Base-by-base conservation (phyloP, 1,139 yeast species). In the Lodderomyces beijingensis region DNA sequence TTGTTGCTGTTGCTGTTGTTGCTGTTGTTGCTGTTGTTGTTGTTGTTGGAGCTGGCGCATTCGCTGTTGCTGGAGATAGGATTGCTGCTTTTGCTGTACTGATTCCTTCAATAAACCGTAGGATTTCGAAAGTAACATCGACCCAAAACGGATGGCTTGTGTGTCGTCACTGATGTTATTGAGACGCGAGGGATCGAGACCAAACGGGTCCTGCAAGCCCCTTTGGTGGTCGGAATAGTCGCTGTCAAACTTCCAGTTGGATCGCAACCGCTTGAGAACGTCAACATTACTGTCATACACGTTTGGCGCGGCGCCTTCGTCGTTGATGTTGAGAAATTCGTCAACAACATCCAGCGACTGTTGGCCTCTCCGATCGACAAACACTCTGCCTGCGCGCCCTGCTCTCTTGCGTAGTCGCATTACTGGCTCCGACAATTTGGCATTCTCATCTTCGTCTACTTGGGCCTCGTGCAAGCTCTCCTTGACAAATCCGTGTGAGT, bases 71-170 rank as follows among this genome's bases (percentile, higher is more conserved):
- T 67, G 72, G 20, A 66, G 51, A 41, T 55, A 57, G 14, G 56
- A 51, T 40, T 65, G 73, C 48, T 63, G 70, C 34, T 68, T 56
- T 45, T 67, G 73, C 41, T 66, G 72, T 52, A 51, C 76, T 8
- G 74, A 67, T 44, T 70, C 77, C 32, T 76, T 52, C 61, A 72
- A 55, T 57, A 80, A 59, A 32, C 83, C 96, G 51, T 84, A 85
- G 0, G 96, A 81, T 55, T 89, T 89, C 4, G 93, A 79, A 30
- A 88, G 66, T 27, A 89, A 60, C 96, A 88, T 87, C 4, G 95
- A 79, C 5, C 96, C 96, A 57, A 89, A 88, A 41, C 96, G 68
- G 23, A 89, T 85, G 0, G 85, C 79, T 57, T 88, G 96, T 0
- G 96, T 88, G 36, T 81, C 93, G 37, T 82, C 84, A 14, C 89